Base-by-base conservation (phyloP, 2,329 filamentous ascomycete species). In the Ceratocystiopsis brevicomis region DNA sequence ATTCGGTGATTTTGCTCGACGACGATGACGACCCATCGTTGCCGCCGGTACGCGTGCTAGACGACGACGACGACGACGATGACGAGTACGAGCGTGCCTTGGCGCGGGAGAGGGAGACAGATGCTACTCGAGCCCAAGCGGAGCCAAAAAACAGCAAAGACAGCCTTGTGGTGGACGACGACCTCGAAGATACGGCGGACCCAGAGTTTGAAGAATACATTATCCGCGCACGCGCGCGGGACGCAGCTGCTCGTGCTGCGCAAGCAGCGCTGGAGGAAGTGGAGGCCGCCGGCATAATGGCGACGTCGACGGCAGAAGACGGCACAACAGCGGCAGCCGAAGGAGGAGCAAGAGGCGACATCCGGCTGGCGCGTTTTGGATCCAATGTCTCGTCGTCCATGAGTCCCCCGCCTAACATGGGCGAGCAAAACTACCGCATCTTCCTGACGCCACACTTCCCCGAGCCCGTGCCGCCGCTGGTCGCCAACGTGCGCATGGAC, bases 361-460 rank as follows among this genome's bases (percentile, higher is more conserved):
- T 10, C 25, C 25, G 5, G 25, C 25, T 30, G 25, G 25, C 25
- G 6, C 25, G 21, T 8, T 21, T 21, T 8, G 13, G 37, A 25
- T 14, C 38, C 8, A 9, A 15, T 33, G 17, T 8, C 13, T n/a
- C 40, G 1, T 19, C 40, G 5, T 6, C 37, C 9, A 17, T 12
- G 6, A n/a, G 3, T 9, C 40, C 32, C 4, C 11, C 42, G 13
- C 19, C 35, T 9, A n/a, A 17, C 38, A 15, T 35, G 9, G 14
- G 30, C 38, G 42, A 44, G 25, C 44, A 71, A 16, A 39, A 21
- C 37, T 50, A 50, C 45, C 49, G 49, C 39, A 44, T 88, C 19
- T 62, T 86, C 32, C 73, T 95, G 48, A 71, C 67, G 0, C 83
- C 86, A 0, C 59, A 64, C 3, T 68, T 95, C 6, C 64, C 67